Evolutionary conservation across 192 early-diverging fungal species (phyloP).

Genomic region (Coemansia sp.): DNA sequence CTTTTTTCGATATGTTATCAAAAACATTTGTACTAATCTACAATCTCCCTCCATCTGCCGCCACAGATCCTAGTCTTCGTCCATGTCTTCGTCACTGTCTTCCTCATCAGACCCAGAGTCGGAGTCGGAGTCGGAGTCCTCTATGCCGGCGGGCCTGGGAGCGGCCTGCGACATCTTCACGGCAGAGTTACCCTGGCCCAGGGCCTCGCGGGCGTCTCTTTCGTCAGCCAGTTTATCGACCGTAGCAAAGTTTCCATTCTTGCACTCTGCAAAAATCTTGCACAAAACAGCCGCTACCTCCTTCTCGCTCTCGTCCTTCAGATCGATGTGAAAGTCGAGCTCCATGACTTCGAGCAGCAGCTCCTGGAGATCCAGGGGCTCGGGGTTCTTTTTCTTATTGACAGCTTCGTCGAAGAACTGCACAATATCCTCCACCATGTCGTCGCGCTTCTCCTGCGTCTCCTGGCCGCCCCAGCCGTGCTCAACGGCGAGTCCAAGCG

Average conservation of each 20-base stretch:
- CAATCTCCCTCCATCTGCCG: neutral
- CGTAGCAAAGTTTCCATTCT: conserved; percentile 26
- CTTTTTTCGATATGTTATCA: neutral
- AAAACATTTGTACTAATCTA: conserved; percentile 3
- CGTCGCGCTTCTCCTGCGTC: conserved; percentile 66
- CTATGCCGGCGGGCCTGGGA: neutral
- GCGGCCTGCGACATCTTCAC: conserved; percentile 19
- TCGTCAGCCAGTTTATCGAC: conserved; percentile 41
- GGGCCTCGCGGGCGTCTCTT: conserved; percentile 29
- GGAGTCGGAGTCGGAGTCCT: conserved; percentile 13
- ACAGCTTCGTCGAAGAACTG: conserved; percentile 59
- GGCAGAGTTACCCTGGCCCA: conserved; percentile 10
- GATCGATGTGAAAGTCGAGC: conserved; percentile 36
- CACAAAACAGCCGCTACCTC: conserved; percentile 34
- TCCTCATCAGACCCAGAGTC: neutral
- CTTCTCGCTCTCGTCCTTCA: conserved; percentile 46
- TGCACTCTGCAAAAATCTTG: conserved; percentile 38
- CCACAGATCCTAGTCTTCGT: conserved; percentile 13
- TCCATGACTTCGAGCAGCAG: conserved; percentile 35
- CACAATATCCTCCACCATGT: conserved; percentile 64
- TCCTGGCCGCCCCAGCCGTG: conserved; percentile 70
- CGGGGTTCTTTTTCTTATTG: conserved; percentile 22
- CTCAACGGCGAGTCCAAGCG: conserved; percentile 68
- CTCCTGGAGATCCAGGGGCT: conserved; percentile 42
- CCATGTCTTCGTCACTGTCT: conserved; percentile 16